Evolutionary conservation across 2,329 filamentous ascomycete genomes (phyloP), one percentile per base, ranked within the genome.

Genomic region (Pyricularia pennisetigena): DNA sequence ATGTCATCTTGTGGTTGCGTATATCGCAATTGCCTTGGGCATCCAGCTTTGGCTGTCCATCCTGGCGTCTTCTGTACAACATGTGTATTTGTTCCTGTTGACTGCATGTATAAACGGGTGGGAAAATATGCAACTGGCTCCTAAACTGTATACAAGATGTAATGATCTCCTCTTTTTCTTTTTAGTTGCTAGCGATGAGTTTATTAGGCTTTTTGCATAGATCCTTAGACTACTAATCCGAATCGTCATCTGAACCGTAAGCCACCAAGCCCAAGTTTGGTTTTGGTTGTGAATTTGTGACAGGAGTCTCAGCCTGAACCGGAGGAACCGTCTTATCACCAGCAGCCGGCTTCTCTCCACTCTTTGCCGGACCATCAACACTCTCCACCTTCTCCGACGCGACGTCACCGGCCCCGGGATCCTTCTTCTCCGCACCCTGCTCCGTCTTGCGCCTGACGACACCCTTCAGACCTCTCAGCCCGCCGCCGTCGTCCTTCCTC

Each of bases 231-330:
- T 54, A 54, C 64, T 65, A 67, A 24, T 67, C 65, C 28, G 65
- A 67, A 62, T 83, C 82, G 23, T 81, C 79, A 64, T 86, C 85
- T 1, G 85, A 88, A 5, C 82, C 85, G 70, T 88, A 88, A 69
- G 79, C 81, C 14, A 87, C 85, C 57, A 88, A 73, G 0, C 79
- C 80, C 64, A 81, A 67, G 8, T 75, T 74, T 3, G 77, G 70
- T 68, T 77, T 78, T 24, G 69, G 3, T 67, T 67, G 32, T 65
- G 67, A 23, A 24, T 12, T 23, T 29, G 10, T 4, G n/a, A 28
- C 28, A 54, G 57, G 54, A 65, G 62, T 49, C 41, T 7, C 41
- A 8, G n/a, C 41, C 4, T 28, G 63, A 35, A 23, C 63, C 63
- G 63, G 12, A 23, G 29, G 3, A 32, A 20, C 24, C 20, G 24